phyloP scores from a whole-genome alignment of 2,329 filamentous ascomycete species.

The Epichloe typhina region DNA sequence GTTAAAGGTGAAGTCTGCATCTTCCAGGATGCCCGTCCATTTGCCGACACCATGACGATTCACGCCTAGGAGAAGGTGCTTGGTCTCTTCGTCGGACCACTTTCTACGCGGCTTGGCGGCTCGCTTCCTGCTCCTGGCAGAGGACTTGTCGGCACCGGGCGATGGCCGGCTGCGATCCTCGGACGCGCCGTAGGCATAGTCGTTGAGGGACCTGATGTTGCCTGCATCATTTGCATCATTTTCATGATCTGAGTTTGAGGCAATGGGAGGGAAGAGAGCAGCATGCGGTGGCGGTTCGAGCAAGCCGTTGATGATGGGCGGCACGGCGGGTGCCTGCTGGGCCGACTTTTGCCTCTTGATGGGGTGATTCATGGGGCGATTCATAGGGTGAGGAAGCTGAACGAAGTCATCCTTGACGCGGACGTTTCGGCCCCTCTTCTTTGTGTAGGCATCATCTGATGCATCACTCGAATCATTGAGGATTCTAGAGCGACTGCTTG shows the following conservation, averaged over 20 bases:
- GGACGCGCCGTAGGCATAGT: slow-evolving; percentile 24
- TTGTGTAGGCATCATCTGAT: slow-evolving; percentile 33
- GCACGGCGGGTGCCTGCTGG: slow-evolving; percentile 40
- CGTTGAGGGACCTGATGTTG: slow-evolving; percentile 28
- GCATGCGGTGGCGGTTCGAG: slow-evolving; percentile 48
- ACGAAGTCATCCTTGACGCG: slow-evolving; percentile 47
- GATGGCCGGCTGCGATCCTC: slow-evolving; percentile 11
- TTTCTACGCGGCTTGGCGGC: slow-evolving; percentile 46
- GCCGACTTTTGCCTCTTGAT: slow-evolving; percentile 51
- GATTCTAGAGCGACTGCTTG: slow-evolving; percentile 28
- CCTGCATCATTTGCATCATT: slow-evolving; percentile 28
- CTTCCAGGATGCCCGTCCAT: slow-evolving; percentile 52
- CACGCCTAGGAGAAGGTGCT: slow-evolving; percentile 46
- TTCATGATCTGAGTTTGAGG: slow-evolving; percentile 40
- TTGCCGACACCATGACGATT: slow-evolving; percentile 50
- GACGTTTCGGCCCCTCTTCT: slow-evolving; percentile 39
- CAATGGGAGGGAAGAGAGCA: slow-evolving; percentile 50
- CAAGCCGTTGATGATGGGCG: slow-evolving; percentile 52
- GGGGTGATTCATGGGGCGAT: slow-evolving; percentile 28
- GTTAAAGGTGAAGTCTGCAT: slow-evolving; percentile 47
- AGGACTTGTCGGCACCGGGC: slow-evolving; percentile 18
- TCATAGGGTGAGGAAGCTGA: slow-evolving; percentile 49
- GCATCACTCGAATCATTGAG: slow-evolving; percentile 30
- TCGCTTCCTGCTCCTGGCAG: slow-evolving; percentile 34
- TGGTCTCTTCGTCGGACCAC: slow-evolving; percentile 54